Evolutionary conservation across 1,284 basidiomycete species (phyloP).

Genomic region (Trichosporon coremiiforme): DNA sequence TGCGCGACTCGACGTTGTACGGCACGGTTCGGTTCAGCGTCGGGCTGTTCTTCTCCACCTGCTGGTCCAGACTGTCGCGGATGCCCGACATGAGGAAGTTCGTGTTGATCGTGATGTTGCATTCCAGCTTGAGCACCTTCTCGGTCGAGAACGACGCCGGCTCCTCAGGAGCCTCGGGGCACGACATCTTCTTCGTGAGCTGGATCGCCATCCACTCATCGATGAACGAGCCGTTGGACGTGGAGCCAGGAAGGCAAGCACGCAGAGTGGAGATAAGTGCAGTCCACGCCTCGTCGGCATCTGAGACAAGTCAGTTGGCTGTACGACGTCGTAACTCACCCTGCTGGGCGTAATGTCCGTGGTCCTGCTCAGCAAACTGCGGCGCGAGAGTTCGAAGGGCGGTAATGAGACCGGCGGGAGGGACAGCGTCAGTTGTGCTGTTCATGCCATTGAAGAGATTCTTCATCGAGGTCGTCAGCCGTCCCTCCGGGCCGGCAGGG

Average conservation of each 20-base stretch:
- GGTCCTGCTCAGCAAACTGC: constrained; percentile 82
- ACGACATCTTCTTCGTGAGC: constrained; percentile 77
- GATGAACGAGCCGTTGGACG: constrained; percentile 63
- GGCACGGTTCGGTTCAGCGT: constrained; percentile 75
- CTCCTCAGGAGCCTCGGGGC: constrained; percentile 80
- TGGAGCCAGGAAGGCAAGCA: constrained; percentile 61
- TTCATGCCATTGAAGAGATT: constrained; percentile 74
- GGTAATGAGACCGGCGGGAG: constrained; percentile 71
- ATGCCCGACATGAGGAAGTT: constrained; percentile 91
- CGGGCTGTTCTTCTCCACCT: constrained; percentile 82
- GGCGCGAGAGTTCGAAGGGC: constrained; percentile 78
- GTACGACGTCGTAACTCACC: constrained; percentile 57
- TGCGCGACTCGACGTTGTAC: constrained; percentile 79
- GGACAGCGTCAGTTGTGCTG: constrained; percentile 74
- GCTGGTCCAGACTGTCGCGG: constrained; percentile 76
- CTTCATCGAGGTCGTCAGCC: constrained; percentile 64
- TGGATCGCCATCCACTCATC: constrained; percentile 83
- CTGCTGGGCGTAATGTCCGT: constrained; percentile 80
- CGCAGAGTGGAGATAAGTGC: constrained; percentile 77
- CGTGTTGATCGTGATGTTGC: constrained; percentile 82
- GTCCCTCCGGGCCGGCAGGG: constrained; percentile 50
- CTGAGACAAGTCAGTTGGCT: constrained; percentile 56
- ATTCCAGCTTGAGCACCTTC: constrained; percentile 83
- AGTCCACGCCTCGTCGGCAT: constrained; percentile 94
- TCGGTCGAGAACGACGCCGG: constrained; percentile 67